Percentiles rank a stretch among this genome's conserved stretches.
phyloP scores from a whole-genome alignment of 176 grass and related monocot genomes.

The Sorghum bicolor region Sorghum_bicolor_NCBIv3 NC_012870.2:65390501-65391000 shows the following conservation, averaged over 20 bases:
- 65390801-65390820: constrained; percentile 86
- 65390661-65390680: background rate
- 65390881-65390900: background rate
- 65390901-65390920: background rate
- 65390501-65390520: background rate
- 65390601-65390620: background rate
- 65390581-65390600: background rate
- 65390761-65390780: background rate
- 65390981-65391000: constrained; percentile 70
- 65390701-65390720: background rate
- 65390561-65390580: background rate
- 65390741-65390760: background rate
- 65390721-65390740: background rate
- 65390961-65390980: constrained; percentile 80
- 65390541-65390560: background rate
- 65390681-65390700: background rate
- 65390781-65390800: constrained; percentile 50
- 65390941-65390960: constrained; percentile 64
- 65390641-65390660: background rate
- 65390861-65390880: constrained; percentile 72
- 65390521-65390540: background rate
- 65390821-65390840: constrained; percentile 82
- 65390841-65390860: constrained; percentile 67
- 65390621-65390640: background rate
- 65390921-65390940: background rate